Conservation (phyloP, 2,329 filamentous ascomycete species). For the Alternaria solani region DNA sequence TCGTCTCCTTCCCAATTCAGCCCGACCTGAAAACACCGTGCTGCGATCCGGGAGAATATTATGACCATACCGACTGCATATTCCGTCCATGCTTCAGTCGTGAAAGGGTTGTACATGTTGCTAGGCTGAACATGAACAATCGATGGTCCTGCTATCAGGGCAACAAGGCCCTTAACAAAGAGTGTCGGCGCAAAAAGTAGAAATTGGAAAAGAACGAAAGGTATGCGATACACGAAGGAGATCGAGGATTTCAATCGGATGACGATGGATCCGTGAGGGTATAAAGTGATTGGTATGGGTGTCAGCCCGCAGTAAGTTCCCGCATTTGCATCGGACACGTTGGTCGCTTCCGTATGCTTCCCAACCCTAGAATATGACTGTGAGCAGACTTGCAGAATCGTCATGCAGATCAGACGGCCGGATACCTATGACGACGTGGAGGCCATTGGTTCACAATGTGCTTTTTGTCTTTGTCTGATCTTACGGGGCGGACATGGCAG, state of each 20-base stretch:
- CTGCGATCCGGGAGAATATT: constrained; percentile 11
- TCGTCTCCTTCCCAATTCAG: constrained; percentile 21
- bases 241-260: background rate
- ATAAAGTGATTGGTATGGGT: constrained; percentile 1
- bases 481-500: background rate
- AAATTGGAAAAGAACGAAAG: background rate
- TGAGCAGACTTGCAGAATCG: background rate
- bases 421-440: background rate
- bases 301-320: background rate
- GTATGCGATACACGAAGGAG: background rate
- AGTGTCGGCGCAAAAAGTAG: background rate
- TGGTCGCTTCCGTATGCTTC: background rate
- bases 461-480: background rate
- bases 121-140: background rate
- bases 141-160: background rate
- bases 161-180: background rate
- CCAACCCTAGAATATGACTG: background rate
- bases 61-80: constrained; percentile 19
- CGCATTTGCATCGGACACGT: background rate
- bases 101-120: constrained; percentile 14
- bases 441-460: background rate
- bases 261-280: background rate
- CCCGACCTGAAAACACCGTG: constrained; percentile 12
- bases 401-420: background rate
- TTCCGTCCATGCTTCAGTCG: constrained; percentile 18